Evolutionary conservation across 257 asterid genomes (phyloP).

Genomic region (Solanum acaule): DNA sequence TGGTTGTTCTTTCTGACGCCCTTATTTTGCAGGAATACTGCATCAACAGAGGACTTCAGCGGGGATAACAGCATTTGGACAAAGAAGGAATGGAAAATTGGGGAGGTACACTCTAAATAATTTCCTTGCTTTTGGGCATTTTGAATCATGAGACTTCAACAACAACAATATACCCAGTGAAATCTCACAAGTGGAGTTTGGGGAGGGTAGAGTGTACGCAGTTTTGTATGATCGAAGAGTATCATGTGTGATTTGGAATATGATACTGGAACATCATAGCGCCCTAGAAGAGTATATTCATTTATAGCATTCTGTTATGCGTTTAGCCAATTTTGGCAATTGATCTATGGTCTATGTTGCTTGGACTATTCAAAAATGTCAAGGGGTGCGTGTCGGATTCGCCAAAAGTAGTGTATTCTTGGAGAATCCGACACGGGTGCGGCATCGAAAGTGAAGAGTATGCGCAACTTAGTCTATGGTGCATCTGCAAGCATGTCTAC

Average conservation of each 20-base stretch:
- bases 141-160: neutral
- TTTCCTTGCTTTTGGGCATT: neutral
- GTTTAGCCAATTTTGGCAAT: neutral
- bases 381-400: too few species aligned
- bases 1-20: neutral
- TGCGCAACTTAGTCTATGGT: too few species aligned
- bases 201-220: too few species aligned
- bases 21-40: conserved; percentile 25
- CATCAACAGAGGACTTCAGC: conserved; percentile 11
- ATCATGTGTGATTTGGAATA: neutral
- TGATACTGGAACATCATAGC: neutral
- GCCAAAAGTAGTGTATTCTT: too few species aligned
- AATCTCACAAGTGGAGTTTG: too few species aligned
- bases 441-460: too few species aligned
- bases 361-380: too few species aligned
- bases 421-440: too few species aligned
- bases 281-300: neutral
- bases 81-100: conserved; percentile 45
- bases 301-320: neutral
- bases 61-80: conserved; percentile 58
- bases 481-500: neutral
- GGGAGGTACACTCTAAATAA: conserved; percentile 41
- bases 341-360: neutral
- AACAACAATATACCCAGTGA: too few species aligned
- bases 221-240: neutral